A percentile compares a stretch with the other conserved stretches of the same genome.
phyloP scores from a whole-genome alignment of 495 filamentous ascomycete species.

The Platismatia glauca region DNA sequence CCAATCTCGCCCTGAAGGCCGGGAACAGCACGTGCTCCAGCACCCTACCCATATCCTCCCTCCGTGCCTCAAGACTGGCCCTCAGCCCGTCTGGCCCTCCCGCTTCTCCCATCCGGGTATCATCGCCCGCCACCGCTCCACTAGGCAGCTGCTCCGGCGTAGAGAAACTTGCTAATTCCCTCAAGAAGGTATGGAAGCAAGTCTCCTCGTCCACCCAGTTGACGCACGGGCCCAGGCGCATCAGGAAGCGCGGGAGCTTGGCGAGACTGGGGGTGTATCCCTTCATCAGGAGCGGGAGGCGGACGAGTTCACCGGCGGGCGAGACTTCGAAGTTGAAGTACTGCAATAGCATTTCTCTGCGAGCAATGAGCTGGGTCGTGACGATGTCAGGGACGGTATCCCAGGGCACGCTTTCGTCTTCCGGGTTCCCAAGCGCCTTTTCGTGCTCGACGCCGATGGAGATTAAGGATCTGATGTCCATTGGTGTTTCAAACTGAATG shows the following conservation, averaged over 20 bases:
- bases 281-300: slow-evolving; percentile 77
- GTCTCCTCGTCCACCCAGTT: slow-evolving; percentile 76
- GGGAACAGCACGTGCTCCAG: slow-evolving; percentile 86
- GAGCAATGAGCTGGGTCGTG: slow-evolving; percentile 53
- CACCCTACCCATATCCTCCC: slow-evolving; percentile 55
- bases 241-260: slow-evolving; percentile 82
- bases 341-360: slow-evolving; percentile 78
- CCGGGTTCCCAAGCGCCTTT: slow-evolving; percentile 25
- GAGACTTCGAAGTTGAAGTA: slow-evolving; percentile 88
- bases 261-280: slow-evolving; percentile 78
- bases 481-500: slow-evolving; percentile 69
- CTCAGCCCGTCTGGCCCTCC: slow-evolving; percentile 26
- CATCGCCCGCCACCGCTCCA: slow-evolving; percentile 22
- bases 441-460: slow-evolving; percentile 65
- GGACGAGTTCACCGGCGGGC: slow-evolving; percentile 61
- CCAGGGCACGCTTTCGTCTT: slow-evolving; percentile 54
- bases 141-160: slow-evolving; percentile 74
- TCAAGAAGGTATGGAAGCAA: slow-evolving; percentile 79
- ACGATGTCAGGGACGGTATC: slow-evolving; percentile 55
- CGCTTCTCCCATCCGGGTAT: slow-evolving; percentile 5
- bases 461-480: slow-evolving; percentile 63
- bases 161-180: slow-evolving; percentile 86
- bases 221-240: slow-evolving; percentile 81
- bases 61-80: slow-evolving; percentile 48
- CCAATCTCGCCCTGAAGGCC: slow-evolving; percentile 69